Evolutionary conservation across 176 grass and related monocot species (phyloP).

Genomic region (Stipa capillata): DNA sequence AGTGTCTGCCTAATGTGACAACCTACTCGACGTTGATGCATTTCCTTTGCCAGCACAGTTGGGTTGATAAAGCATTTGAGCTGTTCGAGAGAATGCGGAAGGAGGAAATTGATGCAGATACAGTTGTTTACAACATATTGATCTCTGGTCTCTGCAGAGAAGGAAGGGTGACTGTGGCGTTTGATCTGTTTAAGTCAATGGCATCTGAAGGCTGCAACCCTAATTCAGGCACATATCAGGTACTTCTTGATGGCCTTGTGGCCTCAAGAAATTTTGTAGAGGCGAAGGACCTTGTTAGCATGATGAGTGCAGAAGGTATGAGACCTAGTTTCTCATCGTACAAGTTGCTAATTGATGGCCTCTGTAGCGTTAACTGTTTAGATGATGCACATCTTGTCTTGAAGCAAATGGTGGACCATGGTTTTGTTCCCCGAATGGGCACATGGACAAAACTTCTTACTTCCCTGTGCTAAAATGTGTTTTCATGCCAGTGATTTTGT

Average conservation of each 20-base stretch:
- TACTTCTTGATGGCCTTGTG: conserved; percentile 68
- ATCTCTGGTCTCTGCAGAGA: conserved; percentile 72
- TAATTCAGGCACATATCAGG: conserved; percentile 87
- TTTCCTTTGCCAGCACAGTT: conserved; percentile 40
- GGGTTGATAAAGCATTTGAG: conserved; percentile 53
- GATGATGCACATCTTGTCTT: conserved; percentile 51
- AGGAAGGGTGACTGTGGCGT: conserved; percentile 37
- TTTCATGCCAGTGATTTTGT: neutral
- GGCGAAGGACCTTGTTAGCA: conserved; percentile 47
- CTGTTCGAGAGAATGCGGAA: conserved; percentile 50
- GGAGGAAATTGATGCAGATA: conserved; percentile 42
- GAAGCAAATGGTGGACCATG: conserved; percentile 71
- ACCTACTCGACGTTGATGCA: conserved; percentile 82
- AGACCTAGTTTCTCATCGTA: conserved; percentile 73
- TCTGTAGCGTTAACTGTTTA: conserved; percentile 53
- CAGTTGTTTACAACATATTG: conserved; percentile 78
- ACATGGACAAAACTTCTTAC: conserved; percentile 65
- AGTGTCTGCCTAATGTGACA: conserved; percentile 46
- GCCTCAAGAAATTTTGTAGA: conserved; percentile 37
- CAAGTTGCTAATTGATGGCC: conserved; percentile 66
- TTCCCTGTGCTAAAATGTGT: conserved; percentile 23
- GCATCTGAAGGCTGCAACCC: conserved; percentile 40
- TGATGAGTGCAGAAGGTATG: conserved; percentile 52
- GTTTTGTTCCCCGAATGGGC: conserved; percentile 70
- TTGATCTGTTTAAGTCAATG: conserved; percentile 57